A percentile compares a stretch with the other conserved stretches of the same genome.
Evolutionary conservation across 305 asterid species (phyloP).

Genomic region (Salvia sclarea): DNA sequence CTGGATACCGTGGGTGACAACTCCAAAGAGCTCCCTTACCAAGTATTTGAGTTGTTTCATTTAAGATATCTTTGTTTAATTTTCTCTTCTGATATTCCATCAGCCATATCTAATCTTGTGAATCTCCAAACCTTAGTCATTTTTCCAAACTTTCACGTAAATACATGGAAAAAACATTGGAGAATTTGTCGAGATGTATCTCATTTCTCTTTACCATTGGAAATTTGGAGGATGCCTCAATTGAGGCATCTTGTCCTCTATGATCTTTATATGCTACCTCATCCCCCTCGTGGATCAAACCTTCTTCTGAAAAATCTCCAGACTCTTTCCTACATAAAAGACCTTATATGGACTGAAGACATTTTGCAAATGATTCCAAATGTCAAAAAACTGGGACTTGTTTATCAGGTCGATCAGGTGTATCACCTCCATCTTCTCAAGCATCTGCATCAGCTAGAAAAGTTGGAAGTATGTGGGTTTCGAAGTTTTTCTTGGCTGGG

Average conservation of each 20-base stretch:
- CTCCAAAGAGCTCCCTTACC: not conserved
- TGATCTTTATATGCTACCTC: not conserved
- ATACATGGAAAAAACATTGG: not conserved
- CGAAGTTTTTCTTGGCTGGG: not conserved
- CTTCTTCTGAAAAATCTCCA: not conserved
- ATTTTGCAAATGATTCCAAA: not conserved
- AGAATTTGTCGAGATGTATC: not conserved
- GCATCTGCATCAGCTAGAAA: not conserved
- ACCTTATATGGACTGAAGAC: not conserved
- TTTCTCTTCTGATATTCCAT: not conserved
- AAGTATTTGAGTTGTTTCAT: slow-evolving; percentile 15
- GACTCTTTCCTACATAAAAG: not conserved
- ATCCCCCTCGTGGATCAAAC: not conserved
- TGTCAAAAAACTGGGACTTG: not conserved
- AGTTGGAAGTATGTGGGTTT: not conserved
- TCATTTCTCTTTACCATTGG: not conserved
- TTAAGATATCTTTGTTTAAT: slow-evolving; percentile 16
- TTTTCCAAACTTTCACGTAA: not conserved
- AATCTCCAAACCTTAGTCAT: slow-evolving; percentile 10
- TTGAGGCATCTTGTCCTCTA: slow-evolving; percentile 22
- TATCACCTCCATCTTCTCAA: not conserved
- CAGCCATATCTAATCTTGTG: no score
- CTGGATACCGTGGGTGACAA: not conserved
- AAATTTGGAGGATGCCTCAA: slow-evolving; percentile 12
- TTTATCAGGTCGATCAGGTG: not conserved